Conservation (phyloP, 192 early-diverging fungal genomes). For the Coemansia sp. region DNA sequence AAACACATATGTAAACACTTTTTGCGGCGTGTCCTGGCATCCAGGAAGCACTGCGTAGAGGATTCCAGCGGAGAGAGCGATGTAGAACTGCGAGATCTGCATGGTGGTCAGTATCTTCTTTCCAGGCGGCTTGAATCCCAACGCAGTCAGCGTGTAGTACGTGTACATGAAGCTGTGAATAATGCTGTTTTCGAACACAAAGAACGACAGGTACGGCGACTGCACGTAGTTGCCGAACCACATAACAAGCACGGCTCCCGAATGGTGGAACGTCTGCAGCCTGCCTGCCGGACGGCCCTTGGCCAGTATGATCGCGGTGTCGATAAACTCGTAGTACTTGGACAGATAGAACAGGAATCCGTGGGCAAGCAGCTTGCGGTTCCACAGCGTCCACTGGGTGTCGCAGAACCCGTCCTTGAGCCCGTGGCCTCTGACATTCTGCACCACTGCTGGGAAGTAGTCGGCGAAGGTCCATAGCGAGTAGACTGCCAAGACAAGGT, state of each 20-base stretch:
- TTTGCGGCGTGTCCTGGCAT: constrained; percentile 57
- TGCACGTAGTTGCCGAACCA: constrained; percentile 76
- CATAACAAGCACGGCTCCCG: constrained; percentile 86
- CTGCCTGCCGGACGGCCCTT: constrained; percentile 71
- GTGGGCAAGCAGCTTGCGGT: constrained; percentile 68
- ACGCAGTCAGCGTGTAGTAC: constrained; percentile 76
- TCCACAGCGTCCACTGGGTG: constrained; percentile 62
- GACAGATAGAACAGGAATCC: constrained; percentile 86
- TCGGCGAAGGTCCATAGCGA: constrained; percentile 72
- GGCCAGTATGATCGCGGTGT: constrained; percentile 80
- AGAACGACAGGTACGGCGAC: constrained; percentile 81
- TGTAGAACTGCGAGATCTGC: constrained; percentile 84
- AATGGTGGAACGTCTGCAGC: constrained; percentile 86
- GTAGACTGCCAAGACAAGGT: constrained; percentile 67
- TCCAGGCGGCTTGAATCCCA: constrained; percentile 74
- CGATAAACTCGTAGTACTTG: constrained; percentile 87
- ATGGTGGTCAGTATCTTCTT: constrained; percentile 78
- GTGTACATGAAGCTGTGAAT: constrained; percentile 88
- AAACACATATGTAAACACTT: constrained; percentile 65
- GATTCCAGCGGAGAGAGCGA: constrained; percentile 64
- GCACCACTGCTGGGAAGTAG: constrained; percentile 61
- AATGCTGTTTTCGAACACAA: constrained; percentile 79
- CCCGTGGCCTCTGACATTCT: constrained; percentile 54
- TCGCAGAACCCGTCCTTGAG: constrained; percentile 71
- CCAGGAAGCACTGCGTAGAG: constrained; percentile 64